Evolutionary conservation across 2,329 filamentous ascomycete genomes (phyloP), one percentile per base, ranked within the genome.

Genomic region (Cryphonectria parasitica): DNA sequence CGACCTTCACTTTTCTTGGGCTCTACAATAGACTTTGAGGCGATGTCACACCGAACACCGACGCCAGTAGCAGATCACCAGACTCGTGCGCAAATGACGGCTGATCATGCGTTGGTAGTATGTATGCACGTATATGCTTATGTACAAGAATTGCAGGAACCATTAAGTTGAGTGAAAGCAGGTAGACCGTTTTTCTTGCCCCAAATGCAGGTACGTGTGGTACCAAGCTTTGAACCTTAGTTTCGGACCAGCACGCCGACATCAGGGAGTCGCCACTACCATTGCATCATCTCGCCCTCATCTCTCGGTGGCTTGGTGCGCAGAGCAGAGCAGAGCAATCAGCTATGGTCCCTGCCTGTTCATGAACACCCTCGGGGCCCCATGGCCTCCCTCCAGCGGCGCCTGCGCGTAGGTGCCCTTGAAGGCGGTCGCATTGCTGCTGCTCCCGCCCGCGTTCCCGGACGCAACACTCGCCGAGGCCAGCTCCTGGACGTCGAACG

Each of bases 401-500:
- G 56, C 63, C 64, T 69, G 70, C 41, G 71, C 74, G 63, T 72
- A 75, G 19, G 65, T 56, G 52, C 28, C 31, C 41, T 64, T 41
- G 15, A 36, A 25, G 25, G 45, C 39, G 43, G 56, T 15, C 8
- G 69, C 54, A 43, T 41, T 64, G 67, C 49, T 66, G 62, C 66
- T 66, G 39, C 56, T 64, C 22, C 31, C 54, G 56, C 65, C 67
- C 6, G 71, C 63, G 31, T 45, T 34, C n/a, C 43, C 58, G 31
- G 54, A 41, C 13, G 28, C 43, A 17, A 62, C 34, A 56, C 28
- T 45, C 5, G 49, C 22, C 58, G 77, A 80, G 41, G 76, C 77
- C 49, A 83, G 72, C 61, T 75, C 81, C 77, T 86, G 83, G 17
- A 81, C 74, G 77, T 90, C 87, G 31, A 78, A 77, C 5, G 85